phyloP scores from a whole-genome alignment of 495 filamentous ascomycete genomes.

The Penicillium subrubescens region DNA sequence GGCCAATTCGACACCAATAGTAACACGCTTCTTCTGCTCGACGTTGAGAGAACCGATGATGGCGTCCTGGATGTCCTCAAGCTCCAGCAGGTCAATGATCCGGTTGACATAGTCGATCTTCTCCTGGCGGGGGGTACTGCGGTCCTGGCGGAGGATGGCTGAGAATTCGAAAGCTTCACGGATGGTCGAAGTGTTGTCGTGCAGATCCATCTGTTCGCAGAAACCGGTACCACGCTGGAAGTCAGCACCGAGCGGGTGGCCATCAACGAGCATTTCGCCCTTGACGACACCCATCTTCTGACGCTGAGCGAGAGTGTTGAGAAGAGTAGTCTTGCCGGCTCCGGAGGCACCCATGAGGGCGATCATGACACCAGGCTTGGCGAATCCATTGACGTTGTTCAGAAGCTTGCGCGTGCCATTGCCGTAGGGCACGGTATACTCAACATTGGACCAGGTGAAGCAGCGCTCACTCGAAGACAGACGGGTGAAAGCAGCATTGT shows the following conservation, averaged over 20 bases:
- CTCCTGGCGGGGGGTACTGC: slow-evolving; percentile 48
- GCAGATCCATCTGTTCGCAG: slow-evolving; percentile 86
- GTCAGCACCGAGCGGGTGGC: slow-evolving; percentile 62
- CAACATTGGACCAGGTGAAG: slow-evolving; percentile 76
- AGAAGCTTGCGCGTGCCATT: slow-evolving; percentile 71
- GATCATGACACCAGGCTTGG: slow-evolving; percentile 78
- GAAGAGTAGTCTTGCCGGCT: slow-evolving; percentile 78
- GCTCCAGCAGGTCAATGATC: slow-evolving; percentile 61
- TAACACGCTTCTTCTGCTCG: slow-evolving; percentile 72
- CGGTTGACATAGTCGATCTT: slow-evolving; percentile 64
- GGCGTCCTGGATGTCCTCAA: slow-evolving; percentile 58
- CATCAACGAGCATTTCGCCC: slow-evolving; percentile 80
- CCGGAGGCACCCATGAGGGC: slow-evolving; percentile 85
- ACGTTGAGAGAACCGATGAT: slow-evolving; percentile 60
- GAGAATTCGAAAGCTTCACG: slow-evolving; percentile 70
- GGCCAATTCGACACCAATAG: slow-evolving; percentile 90
- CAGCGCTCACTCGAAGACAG: slow-evolving; percentile 64
- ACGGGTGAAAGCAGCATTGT: slow-evolving; percentile 50
- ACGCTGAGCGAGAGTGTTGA: slow-evolving; percentile 77
- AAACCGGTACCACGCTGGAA: slow-evolving; percentile 86
- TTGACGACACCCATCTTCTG: slow-evolving; percentile 69
- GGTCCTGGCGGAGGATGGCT: slow-evolving; percentile 62
- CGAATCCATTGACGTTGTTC: slow-evolving; percentile 72
- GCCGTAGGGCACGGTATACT: slow-evolving; percentile 72
- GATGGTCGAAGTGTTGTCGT: slow-evolving; percentile 67